Percentiles rank a stretch among this genome's conserved stretches.
Evolutionary conservation across 2,329 filamentous ascomycete species (phyloP).

Genomic region (Alternaria triticimaculans): DNA sequence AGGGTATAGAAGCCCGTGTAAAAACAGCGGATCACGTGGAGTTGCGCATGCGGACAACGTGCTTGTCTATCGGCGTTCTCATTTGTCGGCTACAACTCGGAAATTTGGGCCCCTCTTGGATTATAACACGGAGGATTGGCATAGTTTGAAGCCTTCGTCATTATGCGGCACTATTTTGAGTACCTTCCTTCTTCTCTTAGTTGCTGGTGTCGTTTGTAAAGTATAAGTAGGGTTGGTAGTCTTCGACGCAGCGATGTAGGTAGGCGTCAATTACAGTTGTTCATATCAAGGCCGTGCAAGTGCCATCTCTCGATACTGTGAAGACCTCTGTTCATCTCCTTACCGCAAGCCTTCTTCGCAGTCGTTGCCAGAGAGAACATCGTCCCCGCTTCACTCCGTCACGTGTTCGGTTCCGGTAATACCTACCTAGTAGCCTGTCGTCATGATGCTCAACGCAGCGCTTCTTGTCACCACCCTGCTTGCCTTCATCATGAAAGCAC

Average conservation of each 20-base stretch:
- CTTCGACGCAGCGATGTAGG: constrained; percentile 8
- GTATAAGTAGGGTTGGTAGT: constrained; percentile 10
- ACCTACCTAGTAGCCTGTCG: background rate
- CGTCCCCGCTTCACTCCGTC: constrained; percentile 9
- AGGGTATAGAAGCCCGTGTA: constrained; percentile 24
- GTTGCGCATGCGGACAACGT: constrained; percentile 24
- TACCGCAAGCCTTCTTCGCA: background rate
- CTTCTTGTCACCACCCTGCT: constrained; percentile 11
- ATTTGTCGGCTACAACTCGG: constrained; percentile 31
- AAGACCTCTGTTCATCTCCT: background rate
- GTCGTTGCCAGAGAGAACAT: background rate
- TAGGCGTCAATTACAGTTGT: constrained; percentile 11
- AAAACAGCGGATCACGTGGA: constrained; percentile 25
- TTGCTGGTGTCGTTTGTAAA: constrained; percentile 1
- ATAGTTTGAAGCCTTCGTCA: constrained; percentile 7
- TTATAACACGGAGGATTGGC: constrained; percentile 1
- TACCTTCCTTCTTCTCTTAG: constrained; percentile 7
- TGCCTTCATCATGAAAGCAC: constrained; percentile 30
- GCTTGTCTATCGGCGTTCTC: constrained; percentile 34
- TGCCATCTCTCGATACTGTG: background rate
- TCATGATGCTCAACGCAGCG: constrained; percentile 18
- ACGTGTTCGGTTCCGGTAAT: constrained; percentile 26
- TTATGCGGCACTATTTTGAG: constrained; percentile 6
- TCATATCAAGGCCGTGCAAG: background rate
- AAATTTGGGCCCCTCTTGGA: constrained; percentile 19